Conservation (phyloP, 441 rosid species). For the Erysimum cheiri region DNA sequence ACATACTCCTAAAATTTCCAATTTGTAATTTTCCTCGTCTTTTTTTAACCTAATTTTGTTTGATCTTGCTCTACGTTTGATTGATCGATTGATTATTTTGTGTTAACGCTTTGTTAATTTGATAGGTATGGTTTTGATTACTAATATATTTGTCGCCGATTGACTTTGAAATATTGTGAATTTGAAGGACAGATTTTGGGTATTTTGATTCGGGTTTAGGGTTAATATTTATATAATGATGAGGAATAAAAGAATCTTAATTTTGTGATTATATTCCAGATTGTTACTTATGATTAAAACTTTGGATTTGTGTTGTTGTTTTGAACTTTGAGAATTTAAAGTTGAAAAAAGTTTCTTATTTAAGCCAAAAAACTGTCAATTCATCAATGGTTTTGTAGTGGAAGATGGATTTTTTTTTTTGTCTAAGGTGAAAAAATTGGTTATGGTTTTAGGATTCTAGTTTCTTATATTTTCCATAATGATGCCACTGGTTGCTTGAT, state of each 20-base stretch:
- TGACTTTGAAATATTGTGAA: conserved; percentile 31
- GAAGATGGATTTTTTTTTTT: too few relatives aligned
- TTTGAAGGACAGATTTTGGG: conserved; percentile 2
- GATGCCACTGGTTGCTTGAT: conserved; percentile 4
- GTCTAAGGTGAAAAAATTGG: too few relatives aligned
- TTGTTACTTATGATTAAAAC: conserved; percentile 15
- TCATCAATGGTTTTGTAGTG: neutral
- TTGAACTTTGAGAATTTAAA: conserved; percentile 1
- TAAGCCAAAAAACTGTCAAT: conserved; percentile 12
- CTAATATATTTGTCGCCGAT: neutral
- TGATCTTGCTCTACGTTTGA: conserved; percentile 1
- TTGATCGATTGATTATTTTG: conserved; percentile 22
- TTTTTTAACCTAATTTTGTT: conserved; percentile 4
- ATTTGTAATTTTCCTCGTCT: conserved; percentile 38
- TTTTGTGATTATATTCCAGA: neutral
- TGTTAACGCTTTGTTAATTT: neutral
- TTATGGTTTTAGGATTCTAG: neutral
- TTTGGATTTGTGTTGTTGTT: conserved; percentile 8
- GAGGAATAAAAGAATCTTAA: conserved; percentile 9
- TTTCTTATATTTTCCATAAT: neutral
- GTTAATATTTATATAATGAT: neutral
- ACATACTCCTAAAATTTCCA: neutral
- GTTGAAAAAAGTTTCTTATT: conserved; percentile 20
- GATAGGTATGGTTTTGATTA: neutral
- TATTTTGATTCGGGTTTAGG: conserved; percentile 17